These are phyloP conservation scores for Barnettozyma californica DNA, from an alignment of 805 yeast species.

Conservation along the genomic window DNA sequence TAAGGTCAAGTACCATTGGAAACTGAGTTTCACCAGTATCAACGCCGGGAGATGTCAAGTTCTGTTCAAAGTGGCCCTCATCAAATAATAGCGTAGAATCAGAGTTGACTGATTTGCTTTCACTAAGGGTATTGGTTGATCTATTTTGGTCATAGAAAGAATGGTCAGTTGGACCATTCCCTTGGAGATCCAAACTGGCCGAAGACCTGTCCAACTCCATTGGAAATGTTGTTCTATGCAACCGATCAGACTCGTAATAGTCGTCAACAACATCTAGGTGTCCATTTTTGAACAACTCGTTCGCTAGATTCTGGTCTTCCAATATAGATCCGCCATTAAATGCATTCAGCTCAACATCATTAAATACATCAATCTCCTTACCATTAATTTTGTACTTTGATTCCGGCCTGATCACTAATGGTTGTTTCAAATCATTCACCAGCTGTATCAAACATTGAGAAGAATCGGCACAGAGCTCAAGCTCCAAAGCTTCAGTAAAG, in stretches of 20 bases:
- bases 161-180: not conserved
- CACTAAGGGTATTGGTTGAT: constrained; percentile 15
- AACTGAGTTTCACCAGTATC: not conserved
- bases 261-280: constrained; percentile 22
- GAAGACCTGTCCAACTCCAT: not conserved
- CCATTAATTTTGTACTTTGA: constrained; percentile 46
- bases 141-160: not conserved
- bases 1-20: constrained; percentile 24
- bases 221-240: constrained; percentile 16
- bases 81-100: constrained; percentile 21
- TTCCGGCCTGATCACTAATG: constrained; percentile 52
- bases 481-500: constrained; percentile 39
- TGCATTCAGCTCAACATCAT: constrained; percentile 32
- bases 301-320: not conserved
- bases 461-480: constrained; percentile 81
- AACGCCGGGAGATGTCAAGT: not conserved
- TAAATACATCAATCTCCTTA: constrained; percentile 34
- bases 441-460: constrained; percentile 64
- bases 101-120: constrained; percentile 7
- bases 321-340: constrained; percentile 14
- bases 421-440: constrained; percentile 66
- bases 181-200: not conserved
- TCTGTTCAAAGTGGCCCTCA: constrained; percentile 22
- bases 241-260: constrained; percentile 21
- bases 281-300: constrained; percentile 1